Evolutionary conservation across 495 filamentous ascomycete genomes (phyloP), one percentile per base, ranked within the genome.

Genomic region (Neurospora intermedia): DNA sequence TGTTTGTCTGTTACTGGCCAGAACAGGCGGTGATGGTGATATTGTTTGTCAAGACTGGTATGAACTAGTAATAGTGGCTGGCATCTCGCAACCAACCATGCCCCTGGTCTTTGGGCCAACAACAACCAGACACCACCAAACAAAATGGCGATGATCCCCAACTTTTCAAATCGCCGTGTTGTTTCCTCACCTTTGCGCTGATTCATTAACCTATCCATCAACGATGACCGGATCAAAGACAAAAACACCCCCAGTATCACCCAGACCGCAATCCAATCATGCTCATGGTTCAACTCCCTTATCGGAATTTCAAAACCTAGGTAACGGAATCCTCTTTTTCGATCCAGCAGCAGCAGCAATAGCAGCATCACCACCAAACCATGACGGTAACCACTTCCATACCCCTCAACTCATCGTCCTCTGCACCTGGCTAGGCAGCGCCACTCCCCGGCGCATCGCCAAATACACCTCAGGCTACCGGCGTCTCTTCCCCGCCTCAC

Each of bases 401-500:
- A 38, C 35, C 27, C 27, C 20, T 6, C 54, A 66, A 38, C 77
- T 85, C 16, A 81, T 87, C 66, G 74, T 87, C 69, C 75, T 87
- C 76, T 74, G 78, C 39, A 78, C 83, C 62, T 87, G 85, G 85
- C 81, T 84, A 54, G 77, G 78, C 42, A 84, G 83, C 38, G 73
- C 80, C 35, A 69, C 70, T n/a, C 71, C 80, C 20, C 75, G 77
- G 20, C 82, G 85, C 74, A 77, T 85, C 40, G 39, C 75, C 46
- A 86, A 86, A 74, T 86, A 87, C 78, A 79, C 82, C 38, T 42
- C 74, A 15, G 76, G 75, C 38, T 86, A 87, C 77, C 75, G 78
- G 23, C 46, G 72, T 2, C 79, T 85, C 1, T 86, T 81, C 73
- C 85, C 85, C 4, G 42, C 71, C 16, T 69, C 80, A 1, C 76